These are phyloP conservation scores for Auxenochlorella protothecoides DNA, from an alignment of 139 green algal species.

Conservation along the genomic window DNA sequence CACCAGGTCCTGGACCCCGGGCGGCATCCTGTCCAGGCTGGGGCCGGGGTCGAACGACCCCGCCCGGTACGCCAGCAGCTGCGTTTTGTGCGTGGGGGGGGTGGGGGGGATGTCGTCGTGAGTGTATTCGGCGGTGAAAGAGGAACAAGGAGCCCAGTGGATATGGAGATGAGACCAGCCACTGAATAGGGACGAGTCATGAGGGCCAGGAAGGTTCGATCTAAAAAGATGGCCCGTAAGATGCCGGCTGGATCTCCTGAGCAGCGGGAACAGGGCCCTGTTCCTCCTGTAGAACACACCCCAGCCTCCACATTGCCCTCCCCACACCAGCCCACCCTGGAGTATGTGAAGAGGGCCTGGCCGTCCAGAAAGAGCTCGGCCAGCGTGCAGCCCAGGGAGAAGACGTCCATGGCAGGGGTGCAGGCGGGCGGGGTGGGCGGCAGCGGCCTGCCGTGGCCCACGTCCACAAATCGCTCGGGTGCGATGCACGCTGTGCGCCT, in stretches of 20 bases:
- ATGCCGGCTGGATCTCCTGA: no score
- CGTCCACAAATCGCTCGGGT: conserved; percentile 71
- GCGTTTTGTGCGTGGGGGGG: background rate
- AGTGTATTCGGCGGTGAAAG: no score
- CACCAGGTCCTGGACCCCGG: conserved; percentile 50
- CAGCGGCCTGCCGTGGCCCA: background rate
- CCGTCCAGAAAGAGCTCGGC: conserved; percentile 92
- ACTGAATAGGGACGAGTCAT: no score
- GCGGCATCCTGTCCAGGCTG: conserved; percentile 22
- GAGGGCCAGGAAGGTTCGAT: no score
- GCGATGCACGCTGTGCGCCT: conserved; percentile 88
- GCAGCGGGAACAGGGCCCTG: no score
- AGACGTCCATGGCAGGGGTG: conserved; percentile 71
- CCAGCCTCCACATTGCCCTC: conserved; percentile 1
- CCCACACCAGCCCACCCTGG: conserved; percentile 39
- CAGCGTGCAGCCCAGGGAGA: conserved; percentile 87
- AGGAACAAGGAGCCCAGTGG: no score
- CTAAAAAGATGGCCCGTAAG: no score
- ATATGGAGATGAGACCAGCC: no score
- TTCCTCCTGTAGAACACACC: background rate
- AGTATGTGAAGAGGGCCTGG: conserved; percentile 65
- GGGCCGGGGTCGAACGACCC: conserved; percentile 26
- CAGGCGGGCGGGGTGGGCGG: background rate
- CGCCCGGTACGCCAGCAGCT: conserved; percentile 57
- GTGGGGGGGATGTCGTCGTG: no score